Conservation (phyloP, 2,329 filamentous ascomycete species). For the Ceratocystis huliohia region DNA sequence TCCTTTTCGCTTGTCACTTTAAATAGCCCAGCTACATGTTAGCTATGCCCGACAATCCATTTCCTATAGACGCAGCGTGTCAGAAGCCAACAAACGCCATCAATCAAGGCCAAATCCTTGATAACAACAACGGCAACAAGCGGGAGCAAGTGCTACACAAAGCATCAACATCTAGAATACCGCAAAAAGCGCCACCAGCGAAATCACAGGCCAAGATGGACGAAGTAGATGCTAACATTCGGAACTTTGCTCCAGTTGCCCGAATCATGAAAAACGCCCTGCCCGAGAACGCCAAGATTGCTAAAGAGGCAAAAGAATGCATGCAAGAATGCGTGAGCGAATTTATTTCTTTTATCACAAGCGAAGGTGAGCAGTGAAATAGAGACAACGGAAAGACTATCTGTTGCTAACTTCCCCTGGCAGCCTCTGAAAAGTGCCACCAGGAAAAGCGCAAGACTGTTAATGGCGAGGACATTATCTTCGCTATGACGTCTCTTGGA, state of each 20-base stretch:
- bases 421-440: slow-evolving; percentile 97
- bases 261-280: slow-evolving; percentile 98
- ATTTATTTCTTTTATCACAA: slow-evolving; percentile 99
- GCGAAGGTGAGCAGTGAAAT: slow-evolving; percentile 60
- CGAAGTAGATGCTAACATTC: slow-evolving; percentile 72
- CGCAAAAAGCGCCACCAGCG: background rate
- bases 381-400: background rate
- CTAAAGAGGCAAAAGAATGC: slow-evolving; percentile 97
- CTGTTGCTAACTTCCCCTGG: slow-evolving; percentile 21
- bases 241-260: slow-evolving; percentile 89
- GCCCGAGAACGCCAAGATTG: slow-evolving; percentile 96
- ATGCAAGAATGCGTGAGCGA: slow-evolving; percentile 99
- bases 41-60: background rate
- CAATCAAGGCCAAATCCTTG: background rate
- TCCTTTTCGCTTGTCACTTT: background rate
- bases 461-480: slow-evolving; percentile 95
- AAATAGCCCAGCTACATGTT: background rate
- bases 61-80: background rate
- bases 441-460: slow-evolving; percentile 99
- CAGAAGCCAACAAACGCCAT: background rate
- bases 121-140: background rate
- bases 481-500: slow-evolving; percentile 96
- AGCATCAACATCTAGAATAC: background rate
- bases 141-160: background rate
- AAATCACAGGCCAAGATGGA: slow-evolving; percentile 6